These are phyloP conservation scores for Brettanomyces naardenensis DNA, from an alignment of 805 yeast species.

Conservation along the genomic window DNA sequence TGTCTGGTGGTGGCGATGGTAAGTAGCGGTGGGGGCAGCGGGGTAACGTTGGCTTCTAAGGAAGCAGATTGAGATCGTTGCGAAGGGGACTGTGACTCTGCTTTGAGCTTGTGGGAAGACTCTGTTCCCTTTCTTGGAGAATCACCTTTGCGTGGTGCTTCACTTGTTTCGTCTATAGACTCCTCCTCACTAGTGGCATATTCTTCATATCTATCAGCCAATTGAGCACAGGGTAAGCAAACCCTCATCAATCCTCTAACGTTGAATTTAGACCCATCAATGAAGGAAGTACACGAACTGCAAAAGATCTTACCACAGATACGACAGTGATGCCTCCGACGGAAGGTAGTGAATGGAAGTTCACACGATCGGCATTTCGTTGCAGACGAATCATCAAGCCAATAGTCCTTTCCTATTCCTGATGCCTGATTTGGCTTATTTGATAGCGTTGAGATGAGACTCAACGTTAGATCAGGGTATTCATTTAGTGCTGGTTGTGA, in stretches of 20 bases:
- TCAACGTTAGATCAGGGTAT: conserved; percentile 17
- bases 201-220: conserved; percentile 57
- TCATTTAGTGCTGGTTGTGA: conserved; percentile 6
- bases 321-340: conserved; percentile 91
- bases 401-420: conserved; percentile 68
- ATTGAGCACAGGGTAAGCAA: conserved; percentile 61
- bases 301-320: conserved; percentile 96
- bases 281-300: conserved; percentile 65
- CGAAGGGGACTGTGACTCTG: neutral
- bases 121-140: too few relatives aligned
- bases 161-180: conserved; percentile 28
- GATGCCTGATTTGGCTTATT: conserved; percentile 15
- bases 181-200: conserved; percentile 53
- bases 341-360: conserved; percentile 69
- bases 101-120: neutral
- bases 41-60: conserved; percentile 23
- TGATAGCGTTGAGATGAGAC: conserved; percentile 16
- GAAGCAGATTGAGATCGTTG: neutral
- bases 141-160: neutral
- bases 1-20: conserved; percentile 76
- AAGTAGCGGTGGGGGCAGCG: conserved; percentile 60
- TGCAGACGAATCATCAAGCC: conserved; percentile 95
- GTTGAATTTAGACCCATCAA: conserved; percentile 58
- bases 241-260: conserved; percentile 65
- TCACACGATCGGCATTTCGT: conserved; percentile 82